Evolutionary conservation across 805 yeast species (phyloP).

Genomic region (Wickerhamomyces bisporus): DNA sequence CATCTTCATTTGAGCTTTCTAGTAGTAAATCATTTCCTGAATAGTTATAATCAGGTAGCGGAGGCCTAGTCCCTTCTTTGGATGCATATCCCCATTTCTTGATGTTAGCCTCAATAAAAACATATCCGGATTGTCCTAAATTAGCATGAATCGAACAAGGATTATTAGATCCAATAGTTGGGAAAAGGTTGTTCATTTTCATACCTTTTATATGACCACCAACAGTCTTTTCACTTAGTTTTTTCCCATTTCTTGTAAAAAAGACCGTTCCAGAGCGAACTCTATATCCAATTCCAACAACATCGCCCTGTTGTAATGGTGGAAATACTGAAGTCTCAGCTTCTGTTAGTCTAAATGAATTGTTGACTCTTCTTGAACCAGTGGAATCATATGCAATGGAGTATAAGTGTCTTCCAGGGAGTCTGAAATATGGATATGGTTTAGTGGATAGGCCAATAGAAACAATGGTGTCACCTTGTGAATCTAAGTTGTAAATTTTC

Average conservation of each 20-base stretch:
- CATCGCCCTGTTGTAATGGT: slow-evolving; percentile 71
- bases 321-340: slow-evolving; percentile 54
- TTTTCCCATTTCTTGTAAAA: slow-evolving; percentile 92
- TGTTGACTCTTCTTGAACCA: slow-evolving; percentile 75
- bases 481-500: slow-evolving; percentile 58
- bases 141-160: slow-evolving; percentile 82
- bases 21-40: slow-evolving; percentile 73
- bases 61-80: slow-evolving; percentile 77
- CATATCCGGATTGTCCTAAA: slow-evolving; percentile 79
- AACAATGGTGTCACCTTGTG: slow-evolving; percentile 44
- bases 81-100: slow-evolving; percentile 86
- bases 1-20: slow-evolving; percentile 44
- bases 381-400: slow-evolving; percentile 85
- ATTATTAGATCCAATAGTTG: slow-evolving; percentile 84
- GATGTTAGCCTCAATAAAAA: slow-evolving; percentile 78
- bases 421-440: slow-evolving; percentile 90
- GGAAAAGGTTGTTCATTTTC: slow-evolving; percentile 67
- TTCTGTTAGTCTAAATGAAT: slow-evolving; percentile 52
- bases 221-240: slow-evolving; percentile 71
- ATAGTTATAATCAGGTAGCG: slow-evolving; percentile 89
- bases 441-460: slow-evolving; percentile 78
- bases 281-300: slow-evolving; percentile 87
- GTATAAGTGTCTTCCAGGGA: slow-evolving; percentile 87
- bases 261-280: slow-evolving; percentile 80
- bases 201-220: slow-evolving; percentile 77